Evolutionary conservation across 805 yeast species (phyloP), one percentile per base, ranked within the genome.

Genomic region (Cyberlindnera americana): DNA sequence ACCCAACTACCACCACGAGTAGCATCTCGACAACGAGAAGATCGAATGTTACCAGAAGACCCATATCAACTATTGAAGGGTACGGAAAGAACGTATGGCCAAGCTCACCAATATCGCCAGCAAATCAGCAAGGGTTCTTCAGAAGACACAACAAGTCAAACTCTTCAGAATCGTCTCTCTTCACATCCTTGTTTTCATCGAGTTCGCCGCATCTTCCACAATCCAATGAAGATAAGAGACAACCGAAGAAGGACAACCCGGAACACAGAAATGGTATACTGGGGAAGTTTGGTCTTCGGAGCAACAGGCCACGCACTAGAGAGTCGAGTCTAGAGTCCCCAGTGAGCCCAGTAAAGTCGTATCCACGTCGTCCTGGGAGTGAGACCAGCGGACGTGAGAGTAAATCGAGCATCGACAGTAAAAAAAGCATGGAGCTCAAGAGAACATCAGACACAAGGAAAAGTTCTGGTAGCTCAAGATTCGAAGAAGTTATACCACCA

Each of bases 131-230:
- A 27, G 73, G 73, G 19, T 69, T 82, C 37, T 81, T 82, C 62
- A 67, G 83, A 47, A 73, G 80, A 46, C 87, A 81, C 50, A 70
- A 74, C 34, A 72, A 84, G 41, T 72, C 82, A n/a, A 74, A 72
- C 35, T 78, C 85, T 0, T 73, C 81, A 0, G 83, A 77, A 40
- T 68, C 78, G 1, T 69, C 78, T 0, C 40, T 68, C 2, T 58
- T 69, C 41, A 67, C 62, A 22, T 50, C 63, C 14, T 42, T 65
- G 18, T 67, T 65, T 44, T 65, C 65, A 38, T 67, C 69, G 35
- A 64, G 71, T 11, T 55, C 62, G 5, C 37, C 57, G 3, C 46
- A 50, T 22, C 34, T 44, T 13, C 46, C 52, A 15, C 46, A 43
- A 19, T 25, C 50, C 7, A 43, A 41, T 10, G 51, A 48, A 7